Evolutionary conservation across 148 eudicot species (phyloP), one percentile per base, ranked within the genome.

Genomic region (Chenopodium formosanum): DNA sequence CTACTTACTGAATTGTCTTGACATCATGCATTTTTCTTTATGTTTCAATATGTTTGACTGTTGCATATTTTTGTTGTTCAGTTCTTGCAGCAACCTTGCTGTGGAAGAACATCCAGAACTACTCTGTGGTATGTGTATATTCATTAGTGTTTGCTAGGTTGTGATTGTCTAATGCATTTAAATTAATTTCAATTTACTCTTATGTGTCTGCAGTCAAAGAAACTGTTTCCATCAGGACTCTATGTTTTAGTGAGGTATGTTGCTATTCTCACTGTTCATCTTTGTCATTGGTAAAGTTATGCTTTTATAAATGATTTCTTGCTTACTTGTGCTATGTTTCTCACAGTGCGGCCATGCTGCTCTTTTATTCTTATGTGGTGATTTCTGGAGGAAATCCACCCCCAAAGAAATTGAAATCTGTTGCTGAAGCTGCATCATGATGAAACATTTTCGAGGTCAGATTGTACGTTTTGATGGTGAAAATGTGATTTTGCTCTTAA

Each of bases 311-410:
- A 34, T 76, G 70, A 78, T 83, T 50, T 27, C 84, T 80, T 81
- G 37, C 40, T 79, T 32, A 48, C 66, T 73, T 80, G 23, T 20
- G 75, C 37, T 52, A 70, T 64, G n/a, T 70, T 62, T 47, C 13
- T 84, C 32, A 13, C 91, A 95, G 99, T 88, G 93, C 92, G 80
- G 91, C 91, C 50, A 95, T 95, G 99, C 83, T 95, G 68, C 85
- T 87, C 83, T 95, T 93, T 80, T 95, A 93, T 84, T 80, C 91
- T 7, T 95, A 95, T n/a, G 99, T 95, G 82, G 87, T 95, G 76
- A 16, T 92, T 69, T 88, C 97, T 60, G 97, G 99, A 79, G 99
- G 99, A 77, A 95, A 95, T 83, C 97, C 94, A n/a, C 94, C 97
- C 17, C 96, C 99, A 56, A 95, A 95, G 88, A 95, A 93, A 86